A percentile compares a stretch with the other conserved stretches of the same genome.
phyloP scores from a whole-genome alignment of 805 yeast genomes.

The Ogataea methylovora region DNA sequence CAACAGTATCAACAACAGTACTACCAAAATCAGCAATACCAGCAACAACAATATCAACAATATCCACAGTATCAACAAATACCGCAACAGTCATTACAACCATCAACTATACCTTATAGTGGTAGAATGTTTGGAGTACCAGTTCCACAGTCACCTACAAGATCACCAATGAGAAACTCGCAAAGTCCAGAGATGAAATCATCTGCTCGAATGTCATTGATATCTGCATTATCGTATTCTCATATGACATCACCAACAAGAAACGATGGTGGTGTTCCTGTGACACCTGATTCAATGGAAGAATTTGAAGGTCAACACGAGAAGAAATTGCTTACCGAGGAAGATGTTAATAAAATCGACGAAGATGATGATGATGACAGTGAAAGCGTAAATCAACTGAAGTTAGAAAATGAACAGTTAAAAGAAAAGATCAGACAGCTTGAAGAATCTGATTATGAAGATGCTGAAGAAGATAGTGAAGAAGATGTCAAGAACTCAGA shows the following conservation, averaged over 20 bases:
- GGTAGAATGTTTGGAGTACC: conserved; percentile 1
- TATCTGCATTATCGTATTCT: conserved; percentile 14
- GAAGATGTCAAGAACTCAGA: conserved; percentile 1
- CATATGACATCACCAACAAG: background rate
- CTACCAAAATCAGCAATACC: background rate
- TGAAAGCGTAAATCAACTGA: conserved; percentile 4
- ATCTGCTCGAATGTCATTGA: conserved; percentile 16
- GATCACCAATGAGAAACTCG: conserved; percentile 9
- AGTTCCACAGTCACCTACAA: no score
- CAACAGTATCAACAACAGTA: conserved; percentile 1
- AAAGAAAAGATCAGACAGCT: conserved; percentile 1
- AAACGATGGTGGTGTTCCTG: background rate
- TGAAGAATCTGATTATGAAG: conserved; percentile 12
- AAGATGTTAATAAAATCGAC: background rate
- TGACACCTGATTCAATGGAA: conserved; percentile 6
- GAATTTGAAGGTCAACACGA: background rate
- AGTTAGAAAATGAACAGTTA: conserved; percentile 9
- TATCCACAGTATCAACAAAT: conserved; percentile 1
- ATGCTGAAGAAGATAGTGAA: conserved; percentile 5
- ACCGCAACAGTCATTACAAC: background rate
- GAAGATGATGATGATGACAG: conserved; percentile 1
- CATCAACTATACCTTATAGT: conserved; percentile 1
- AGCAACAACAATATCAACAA: conserved; percentile 2
- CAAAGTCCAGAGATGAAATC: conserved; percentile 4
- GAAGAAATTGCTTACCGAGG: background rate